These are phyloP conservation scores for Didymellaceae sp. DNA, from an alignment of 2,329 filamentous ascomycete species.

Conservation along the genomic window DNA sequence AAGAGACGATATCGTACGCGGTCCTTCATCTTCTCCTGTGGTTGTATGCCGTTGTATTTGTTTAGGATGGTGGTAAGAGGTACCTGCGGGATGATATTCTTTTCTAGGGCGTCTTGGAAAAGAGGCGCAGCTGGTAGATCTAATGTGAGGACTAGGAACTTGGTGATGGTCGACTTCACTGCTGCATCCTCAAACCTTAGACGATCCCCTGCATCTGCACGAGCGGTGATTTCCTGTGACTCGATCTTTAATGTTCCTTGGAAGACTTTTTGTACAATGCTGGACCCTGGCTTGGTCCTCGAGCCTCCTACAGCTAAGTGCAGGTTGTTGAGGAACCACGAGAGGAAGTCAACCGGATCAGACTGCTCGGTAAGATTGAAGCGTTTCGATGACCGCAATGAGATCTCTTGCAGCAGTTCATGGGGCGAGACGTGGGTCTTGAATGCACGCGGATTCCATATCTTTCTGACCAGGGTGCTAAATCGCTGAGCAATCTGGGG, in stretches of 20 bases:
- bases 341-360: constrained; percentile 94
- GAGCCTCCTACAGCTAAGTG: constrained; percentile 90
- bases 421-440: constrained; percentile 96
- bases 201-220: constrained; percentile 84
- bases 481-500: constrained; percentile 88
- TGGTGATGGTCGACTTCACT: constrained; percentile 76
- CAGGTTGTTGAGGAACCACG: constrained; percentile 96
- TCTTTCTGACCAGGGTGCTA: constrained; percentile 89
- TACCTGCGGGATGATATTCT: constrained; percentile 95
- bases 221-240: constrained; percentile 90
- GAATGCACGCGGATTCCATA: constrained; percentile 97
- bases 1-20: constrained; percentile 87
- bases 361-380: constrained; percentile 91
- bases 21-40: constrained; percentile 88
- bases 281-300: constrained; percentile 81
- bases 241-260: constrained; percentile 92
- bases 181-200: constrained; percentile 92
- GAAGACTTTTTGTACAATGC: constrained; percentile 90
- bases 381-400: constrained; percentile 86
- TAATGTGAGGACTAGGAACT: constrained; percentile 90
- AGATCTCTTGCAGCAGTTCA: constrained; percentile 94
- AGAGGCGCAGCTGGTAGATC: constrained; percentile 91
- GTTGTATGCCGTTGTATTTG: constrained; percentile 89
- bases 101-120: constrained; percentile 92
- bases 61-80: constrained; percentile 76